phyloP scores from a whole-genome alignment of 352 stramenopile species.

The Phytopythium cucurbitacearum region DNA sequence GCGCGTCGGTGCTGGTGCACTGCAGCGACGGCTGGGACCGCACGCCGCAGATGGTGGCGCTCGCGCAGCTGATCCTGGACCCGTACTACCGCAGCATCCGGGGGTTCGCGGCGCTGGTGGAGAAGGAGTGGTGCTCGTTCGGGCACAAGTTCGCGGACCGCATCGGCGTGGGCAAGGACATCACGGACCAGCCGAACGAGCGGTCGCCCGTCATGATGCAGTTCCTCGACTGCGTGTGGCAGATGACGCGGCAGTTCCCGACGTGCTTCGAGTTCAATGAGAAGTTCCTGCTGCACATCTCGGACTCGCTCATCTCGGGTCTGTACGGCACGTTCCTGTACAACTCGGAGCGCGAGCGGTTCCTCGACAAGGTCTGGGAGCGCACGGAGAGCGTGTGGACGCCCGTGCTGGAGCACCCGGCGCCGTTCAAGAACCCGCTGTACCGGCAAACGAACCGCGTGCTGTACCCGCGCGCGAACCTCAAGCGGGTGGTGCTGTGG shows the following conservation, averaged over 20 bases:
- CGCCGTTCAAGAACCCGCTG: constrained; percentile 65
- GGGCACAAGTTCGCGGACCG: constrained; percentile 89
- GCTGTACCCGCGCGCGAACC: constrained; percentile 79
- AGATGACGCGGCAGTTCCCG: constrained; percentile 87
- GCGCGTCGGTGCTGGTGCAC: constrained; percentile 79
- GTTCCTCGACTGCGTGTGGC: constrained; percentile 85
- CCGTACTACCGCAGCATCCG: constrained; percentile 84
- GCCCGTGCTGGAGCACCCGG: constrained; percentile 62
- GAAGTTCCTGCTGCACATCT: constrained; percentile 77
- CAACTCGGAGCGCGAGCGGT: constrained; percentile 81
- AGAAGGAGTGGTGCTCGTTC: constrained; percentile 89
- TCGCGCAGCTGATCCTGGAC: constrained; percentile 83
- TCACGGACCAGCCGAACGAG: constrained; percentile 74
- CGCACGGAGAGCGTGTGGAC: constrained; percentile 84
- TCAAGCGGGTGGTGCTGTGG: constrained; percentile 85
- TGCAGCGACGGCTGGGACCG: constrained; percentile 88
- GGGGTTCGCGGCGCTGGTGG: constrained; percentile 75
- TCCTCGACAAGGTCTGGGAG: constrained; percentile 84
- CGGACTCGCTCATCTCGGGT: constrained; percentile 74
- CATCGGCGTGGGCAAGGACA: constrained; percentile 77
- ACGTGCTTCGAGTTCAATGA: constrained; percentile 89
- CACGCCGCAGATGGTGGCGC: constrained; percentile 73
- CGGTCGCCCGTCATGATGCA: constrained; percentile 84
- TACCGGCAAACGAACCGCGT: constrained; percentile 79
- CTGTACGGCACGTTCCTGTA: constrained; percentile 83